A percentile compares a stretch with the other conserved stretches of the same genome.
These are phyloP conservation scores for Colletotrichum godetiae DNA, from an alignment of 2,329 filamentous ascomycete species.

Conservation along the genomic window DNA sequence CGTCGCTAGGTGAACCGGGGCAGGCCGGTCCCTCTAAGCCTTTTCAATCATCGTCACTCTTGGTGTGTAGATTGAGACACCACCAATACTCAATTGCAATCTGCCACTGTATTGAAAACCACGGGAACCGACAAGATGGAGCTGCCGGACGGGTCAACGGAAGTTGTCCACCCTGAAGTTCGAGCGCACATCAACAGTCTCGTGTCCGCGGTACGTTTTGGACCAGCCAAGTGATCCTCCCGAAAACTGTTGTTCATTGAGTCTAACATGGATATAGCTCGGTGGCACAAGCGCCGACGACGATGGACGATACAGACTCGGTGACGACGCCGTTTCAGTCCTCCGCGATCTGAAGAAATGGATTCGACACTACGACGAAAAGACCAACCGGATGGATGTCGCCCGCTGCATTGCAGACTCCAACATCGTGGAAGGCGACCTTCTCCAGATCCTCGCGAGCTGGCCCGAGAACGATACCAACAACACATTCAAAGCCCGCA, in stretches of 20 bases:
- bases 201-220: slow-evolving; percentile 82
- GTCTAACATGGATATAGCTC: slow-evolving; percentile 66
- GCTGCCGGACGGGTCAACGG: slow-evolving; percentile 59
- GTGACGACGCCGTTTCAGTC: slow-evolving; percentile 92
- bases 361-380: slow-evolving; percentile 94
- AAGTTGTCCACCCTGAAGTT: slow-evolving; percentile 89
- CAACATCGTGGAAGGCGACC: slow-evolving; percentile 89
- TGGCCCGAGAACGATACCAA: slow-evolving; percentile 81
- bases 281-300: slow-evolving; percentile 85
- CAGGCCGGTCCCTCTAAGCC: background rate
- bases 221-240: background rate
- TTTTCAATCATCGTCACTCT: background rate
- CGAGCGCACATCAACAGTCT: slow-evolving; percentile 94
- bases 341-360: slow-evolving; percentile 94
- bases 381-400: slow-evolving; percentile 93
- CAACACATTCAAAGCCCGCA: slow-evolving; percentile 80
- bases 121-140: slow-evolving; percentile 59
- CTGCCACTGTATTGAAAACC: background rate
- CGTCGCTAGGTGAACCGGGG: background rate
- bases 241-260: background rate
- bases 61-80: slow-evolving; percentile 19
- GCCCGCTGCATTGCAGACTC: slow-evolving; percentile 92
- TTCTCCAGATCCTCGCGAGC: slow-evolving; percentile 86
- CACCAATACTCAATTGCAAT: background rate
- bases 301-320: slow-evolving; percentile 85